Percentiles rank a stretch among this genome's conserved stretches.
phyloP scores from a whole-genome alignment of 176 grass and related monocot species.

The Eleusine indica region DNA sequence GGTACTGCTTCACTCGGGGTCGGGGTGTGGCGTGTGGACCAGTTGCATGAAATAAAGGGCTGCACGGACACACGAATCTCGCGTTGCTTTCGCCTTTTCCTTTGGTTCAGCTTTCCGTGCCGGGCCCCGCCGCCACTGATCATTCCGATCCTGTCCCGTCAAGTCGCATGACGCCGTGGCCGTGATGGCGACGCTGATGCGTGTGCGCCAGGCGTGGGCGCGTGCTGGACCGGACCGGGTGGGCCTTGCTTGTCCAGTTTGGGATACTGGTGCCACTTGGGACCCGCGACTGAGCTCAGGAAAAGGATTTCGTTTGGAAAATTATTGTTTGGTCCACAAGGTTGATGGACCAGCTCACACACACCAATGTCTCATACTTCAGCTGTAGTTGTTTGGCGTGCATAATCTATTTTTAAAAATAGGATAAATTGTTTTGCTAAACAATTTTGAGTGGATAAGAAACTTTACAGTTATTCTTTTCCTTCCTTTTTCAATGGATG shows the following conservation, averaged over 20 bases:
- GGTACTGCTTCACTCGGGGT: no score
- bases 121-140: neutral
- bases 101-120: neutral
- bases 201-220: neutral
- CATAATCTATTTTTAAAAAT: no score
- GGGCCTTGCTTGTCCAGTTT: neutral
- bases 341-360: neutral
- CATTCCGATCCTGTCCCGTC: constrained; percentile 13
- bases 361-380: no score
- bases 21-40: neutral
- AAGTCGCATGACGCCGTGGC: neutral
- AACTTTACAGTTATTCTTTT: no score
- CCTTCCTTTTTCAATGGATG: no score
- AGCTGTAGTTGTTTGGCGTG: no score
- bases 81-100: constrained; percentile 6
- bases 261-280: neutral
- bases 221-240: neutral
- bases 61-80: neutral
- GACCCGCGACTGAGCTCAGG: neutral
- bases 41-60: neutral
- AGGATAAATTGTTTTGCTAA: no score
- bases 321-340: neutral
- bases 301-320: neutral
- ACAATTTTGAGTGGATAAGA: no score
- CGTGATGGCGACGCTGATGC: neutral